Base-by-base conservation (phyloP, 148 eudicot genomes). In the Vaccinium myrtillus region DNA sequence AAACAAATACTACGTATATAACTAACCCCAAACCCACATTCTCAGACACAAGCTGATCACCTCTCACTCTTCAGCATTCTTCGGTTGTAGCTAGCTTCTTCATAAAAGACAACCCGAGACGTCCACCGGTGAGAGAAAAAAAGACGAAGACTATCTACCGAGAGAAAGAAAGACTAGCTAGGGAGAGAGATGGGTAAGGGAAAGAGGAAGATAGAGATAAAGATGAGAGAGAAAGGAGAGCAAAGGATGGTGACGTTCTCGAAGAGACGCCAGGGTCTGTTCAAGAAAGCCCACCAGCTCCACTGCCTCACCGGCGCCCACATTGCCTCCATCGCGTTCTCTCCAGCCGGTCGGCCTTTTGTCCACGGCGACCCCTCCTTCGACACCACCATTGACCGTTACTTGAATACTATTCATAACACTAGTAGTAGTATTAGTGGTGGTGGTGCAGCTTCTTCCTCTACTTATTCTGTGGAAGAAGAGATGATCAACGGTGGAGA, bases 131-230 rank as follows among this genome's bases (percentile, higher is more conserved):
- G 12, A 23, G 27, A 63, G 70, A 21, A n/a, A 10, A 10, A 63
- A 59, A 6, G 19, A 21, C 6, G 21, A 7, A 59, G 25, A 59
- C 21, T 16, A 23, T 21, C 70, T 25, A 25, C 15, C 1, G 63
- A 58, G 27, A 49, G 32, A 50, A 32, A 32, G 75, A 71, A 46
- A 32, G 46, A 11, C 7, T 43, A 5, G 6, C 7, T 43, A 5
- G 6, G 30, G 56, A 21, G 48, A 55, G 46, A 59, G 53, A 81
- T 65, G 75, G 83, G 75, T 0, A 23, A 43, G 0, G 83, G 83
- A 8, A 81, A 65, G 83, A 81, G 65, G 58, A 81, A 81, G 58
- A 81, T 81, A 9, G 83, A 81, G 83, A 65, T 81, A n/a, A 63
- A 81, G 83, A n/a, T 10, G 16, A 15, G 2, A 7, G 75, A 81